Evolutionary conservation across 345 rosid species (phyloP).

Genomic region (Linum trigynum): DNA sequence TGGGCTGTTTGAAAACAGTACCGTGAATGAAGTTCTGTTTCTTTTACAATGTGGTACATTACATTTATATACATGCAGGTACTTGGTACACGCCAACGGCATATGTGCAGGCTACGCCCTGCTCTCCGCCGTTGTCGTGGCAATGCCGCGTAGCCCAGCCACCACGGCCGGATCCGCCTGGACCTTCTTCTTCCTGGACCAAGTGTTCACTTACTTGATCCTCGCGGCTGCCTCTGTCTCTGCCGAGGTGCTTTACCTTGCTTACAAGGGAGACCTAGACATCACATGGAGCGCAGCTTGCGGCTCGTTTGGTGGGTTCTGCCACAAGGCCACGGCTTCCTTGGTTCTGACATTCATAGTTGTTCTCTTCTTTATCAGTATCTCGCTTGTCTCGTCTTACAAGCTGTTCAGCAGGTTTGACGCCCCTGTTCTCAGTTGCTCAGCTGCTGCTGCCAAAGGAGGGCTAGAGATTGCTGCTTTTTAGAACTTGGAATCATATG

Average conservation of each 20-base stretch:
- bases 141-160: slow-evolving; percentile 52
- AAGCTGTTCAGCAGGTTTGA: slow-evolving; percentile 68
- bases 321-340: slow-evolving; percentile 61
- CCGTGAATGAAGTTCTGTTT: too few relatives aligned
- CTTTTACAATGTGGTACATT: too few relatives aligned
- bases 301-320: slow-evolving; percentile 48
- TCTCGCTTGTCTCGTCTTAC: slow-evolving; percentile 70
- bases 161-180: slow-evolving; percentile 57
- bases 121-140: slow-evolving; percentile 61
- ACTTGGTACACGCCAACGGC: slow-evolving; percentile 90
- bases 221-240: slow-evolving; percentile 68
- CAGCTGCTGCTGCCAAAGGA: slow-evolving; percentile 23
- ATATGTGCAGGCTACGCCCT: slow-evolving; percentile 95
- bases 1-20: too few relatives aligned
- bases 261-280: slow-evolving; percentile 49
- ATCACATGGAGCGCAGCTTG: slow-evolving; percentile 78
- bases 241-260: slow-evolving; percentile 61
- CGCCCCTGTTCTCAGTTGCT: slow-evolving; percentile 35
- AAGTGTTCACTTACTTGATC: slow-evolving; percentile 60
- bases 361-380: slow-evolving; percentile 34
- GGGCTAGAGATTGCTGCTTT: slow-evolving; percentile 32
- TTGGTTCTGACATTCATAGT: slow-evolving; percentile 47
- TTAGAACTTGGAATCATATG: neutral
- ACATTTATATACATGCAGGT: slow-evolving; percentile 32
- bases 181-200: slow-evolving; percentile 88